Evolutionary conservation across 108 stramenopile genomes (phyloP).

Genomic region (Cyclostephanos invisitatus): DNA sequence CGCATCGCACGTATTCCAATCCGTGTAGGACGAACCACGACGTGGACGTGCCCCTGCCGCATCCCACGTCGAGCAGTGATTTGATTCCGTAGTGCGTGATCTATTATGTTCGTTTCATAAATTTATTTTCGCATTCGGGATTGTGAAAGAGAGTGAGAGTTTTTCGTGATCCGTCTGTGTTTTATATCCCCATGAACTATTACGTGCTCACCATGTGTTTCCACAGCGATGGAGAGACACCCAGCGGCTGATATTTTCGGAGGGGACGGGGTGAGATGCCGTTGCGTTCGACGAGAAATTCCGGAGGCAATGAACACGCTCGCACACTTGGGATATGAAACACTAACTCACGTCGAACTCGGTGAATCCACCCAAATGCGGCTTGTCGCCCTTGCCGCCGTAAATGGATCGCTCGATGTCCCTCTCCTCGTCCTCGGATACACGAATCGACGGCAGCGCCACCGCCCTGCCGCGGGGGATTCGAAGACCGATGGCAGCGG

Average conservation of each 20-base stretch:
- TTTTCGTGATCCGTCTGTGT: background rate
- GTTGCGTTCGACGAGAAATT: slow-evolving; percentile 16
- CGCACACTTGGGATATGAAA: background rate
- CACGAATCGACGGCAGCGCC: slow-evolving; percentile 44
- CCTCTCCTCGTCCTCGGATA: slow-evolving; percentile 26
- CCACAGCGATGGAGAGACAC: slow-evolving; percentile 63
- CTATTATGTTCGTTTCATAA: too few species aligned
- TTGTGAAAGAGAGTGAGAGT: background rate
- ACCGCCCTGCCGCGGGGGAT: slow-evolving; percentile 44
- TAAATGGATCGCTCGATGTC: slow-evolving; percentile 43
- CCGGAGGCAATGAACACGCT: background rate
- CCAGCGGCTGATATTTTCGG: slow-evolving; percentile 11
- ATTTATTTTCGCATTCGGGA: background rate
- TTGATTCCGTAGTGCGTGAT: slow-evolving; percentile 62
- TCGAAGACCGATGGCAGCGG: background rate
- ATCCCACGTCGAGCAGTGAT: slow-evolving; percentile 80
- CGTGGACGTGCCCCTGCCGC: slow-evolving; percentile 72
- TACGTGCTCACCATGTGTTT: slow-evolving; percentile 39
- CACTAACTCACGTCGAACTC: slow-evolving; percentile 43
- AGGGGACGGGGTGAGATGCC: slow-evolving; percentile 2
- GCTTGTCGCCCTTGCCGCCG: slow-evolving; percentile 73
- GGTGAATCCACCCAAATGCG: slow-evolving; percentile 83
- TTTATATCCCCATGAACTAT: too few species aligned
- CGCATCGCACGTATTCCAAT: slow-evolving; percentile 59
- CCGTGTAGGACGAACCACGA: slow-evolving; percentile 74